A percentile compares a stretch with the other conserved stretches of the same genome.
These are phyloP conservation scores for Clonostachys rosea DNA, from an alignment of 2,329 filamentous ascomycete species.

Conservation along the genomic window DNA sequence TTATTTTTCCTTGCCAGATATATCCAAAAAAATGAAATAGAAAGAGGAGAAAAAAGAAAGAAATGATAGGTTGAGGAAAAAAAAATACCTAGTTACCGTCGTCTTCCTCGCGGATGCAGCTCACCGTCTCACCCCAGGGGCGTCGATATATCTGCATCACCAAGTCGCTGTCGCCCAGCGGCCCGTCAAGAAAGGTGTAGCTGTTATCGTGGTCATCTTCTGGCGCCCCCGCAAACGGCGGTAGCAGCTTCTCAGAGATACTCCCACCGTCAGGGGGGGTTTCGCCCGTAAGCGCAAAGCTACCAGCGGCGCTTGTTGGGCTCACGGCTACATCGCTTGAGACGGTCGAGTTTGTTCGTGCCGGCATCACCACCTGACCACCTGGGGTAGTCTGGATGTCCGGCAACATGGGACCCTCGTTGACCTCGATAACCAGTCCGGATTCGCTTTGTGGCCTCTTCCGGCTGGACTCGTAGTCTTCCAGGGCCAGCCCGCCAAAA, in stretches of 20 bases:
- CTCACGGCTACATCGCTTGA: slow-evolving; percentile 29
- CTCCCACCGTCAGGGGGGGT: slow-evolving; percentile 30
- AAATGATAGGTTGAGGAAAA: no score
- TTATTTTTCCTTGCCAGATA: no score
- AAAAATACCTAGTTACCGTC: background rate
- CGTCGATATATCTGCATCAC: slow-evolving; percentile 27
- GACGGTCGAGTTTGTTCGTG: slow-evolving; percentile 19
- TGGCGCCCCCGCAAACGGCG: background rate
- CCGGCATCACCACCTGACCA: slow-evolving; percentile 5
- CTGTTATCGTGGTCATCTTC: slow-evolving; percentile 17
- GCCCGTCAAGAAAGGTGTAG: slow-evolving; percentile 20
- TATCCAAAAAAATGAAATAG: no score
- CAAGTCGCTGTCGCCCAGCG: slow-evolving; percentile 23
- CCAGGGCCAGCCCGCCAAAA: slow-evolving; percentile 29
- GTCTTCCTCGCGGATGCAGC: slow-evolving; percentile 28
- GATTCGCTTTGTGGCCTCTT: slow-evolving; percentile 1
- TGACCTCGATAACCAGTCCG: no score
- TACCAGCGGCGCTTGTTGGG: slow-evolving; percentile 26
- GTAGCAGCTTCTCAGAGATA: slow-evolving; percentile 13
- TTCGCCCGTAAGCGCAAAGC: slow-evolving; percentile 23
- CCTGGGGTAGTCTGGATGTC: slow-evolving; percentile 6
- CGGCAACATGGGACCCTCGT: background rate
- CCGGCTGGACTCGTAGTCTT: slow-evolving; percentile 18
- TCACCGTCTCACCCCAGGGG: slow-evolving; percentile 23
- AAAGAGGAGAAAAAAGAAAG: no score